A percentile compares a stretch with the other conserved stretches of the same genome.
phyloP scores from a whole-genome alignment of 495 filamentous ascomycete species.

The Astrothelium macrocarpum region DNA sequence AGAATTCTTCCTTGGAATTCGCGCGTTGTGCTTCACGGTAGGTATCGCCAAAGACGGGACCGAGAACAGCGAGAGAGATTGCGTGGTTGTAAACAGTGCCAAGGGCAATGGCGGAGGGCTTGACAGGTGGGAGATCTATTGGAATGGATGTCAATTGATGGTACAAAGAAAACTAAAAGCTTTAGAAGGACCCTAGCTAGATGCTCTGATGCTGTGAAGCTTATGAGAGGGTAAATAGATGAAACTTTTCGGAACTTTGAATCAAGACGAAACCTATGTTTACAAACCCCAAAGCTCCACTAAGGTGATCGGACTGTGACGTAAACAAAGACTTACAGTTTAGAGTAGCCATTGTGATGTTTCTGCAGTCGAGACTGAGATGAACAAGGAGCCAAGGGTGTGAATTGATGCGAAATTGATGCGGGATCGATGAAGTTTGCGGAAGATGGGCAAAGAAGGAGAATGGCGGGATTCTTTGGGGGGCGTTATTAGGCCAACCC shows the following conservation, averaged over 20 bases:
- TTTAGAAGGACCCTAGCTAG: background rate
- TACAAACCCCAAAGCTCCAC: background rate
- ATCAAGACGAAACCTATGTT: background rate
- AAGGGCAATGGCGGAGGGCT: constrained; percentile 93
- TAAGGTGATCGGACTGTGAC: background rate
- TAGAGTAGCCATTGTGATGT: constrained; percentile 46
- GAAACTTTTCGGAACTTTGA: background rate
- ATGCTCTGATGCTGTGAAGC: background rate
- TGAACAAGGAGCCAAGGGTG: background rate
- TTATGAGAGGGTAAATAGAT: background rate
- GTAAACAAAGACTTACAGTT: constrained; percentile 44
- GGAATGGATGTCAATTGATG: background rate
- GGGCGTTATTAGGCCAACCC: background rate
- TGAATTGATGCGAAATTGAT: background rate
- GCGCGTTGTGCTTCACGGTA: constrained; percentile 86
- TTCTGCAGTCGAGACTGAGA: background rate
- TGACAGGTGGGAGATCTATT: constrained; percentile 85
- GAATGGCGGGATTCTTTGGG: background rate
- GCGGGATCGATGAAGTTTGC: no score
- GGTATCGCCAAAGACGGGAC: constrained; percentile 86
- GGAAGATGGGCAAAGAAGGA: background rate
- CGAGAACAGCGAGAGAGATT: constrained; percentile 67
- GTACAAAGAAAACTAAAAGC: background rate
- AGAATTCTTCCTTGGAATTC: constrained; percentile 93
- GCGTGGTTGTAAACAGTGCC: constrained; percentile 93